Percentiles rank a stretch among this genome's conserved stretches.
These are phyloP conservation scores for Abrus pulchellus DNA, from an alignment of 306 rosid species.

Conservation along the genomic window DNA sequence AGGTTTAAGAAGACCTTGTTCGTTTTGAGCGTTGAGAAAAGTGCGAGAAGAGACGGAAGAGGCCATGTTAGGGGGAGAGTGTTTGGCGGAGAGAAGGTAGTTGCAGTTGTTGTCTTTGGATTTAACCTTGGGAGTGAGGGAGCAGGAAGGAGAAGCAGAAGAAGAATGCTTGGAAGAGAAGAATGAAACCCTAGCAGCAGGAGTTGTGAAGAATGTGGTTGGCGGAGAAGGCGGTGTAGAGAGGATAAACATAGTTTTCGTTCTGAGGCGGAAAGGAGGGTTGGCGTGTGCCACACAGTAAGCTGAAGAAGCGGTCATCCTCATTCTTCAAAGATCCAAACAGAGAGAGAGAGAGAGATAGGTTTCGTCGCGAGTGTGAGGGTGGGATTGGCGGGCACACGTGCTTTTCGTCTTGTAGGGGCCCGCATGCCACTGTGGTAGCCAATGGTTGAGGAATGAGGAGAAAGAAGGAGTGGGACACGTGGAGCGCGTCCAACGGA, in stretches of 20 bases:
- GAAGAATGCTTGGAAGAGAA: neutral
- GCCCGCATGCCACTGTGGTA: slow-evolving; percentile 36
- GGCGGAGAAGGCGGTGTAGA: slow-evolving; percentile 43
- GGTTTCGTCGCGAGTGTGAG: neutral
- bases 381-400: slow-evolving; percentile 43
- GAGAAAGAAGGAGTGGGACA: neutral
- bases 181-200: slow-evolving; percentile 46
- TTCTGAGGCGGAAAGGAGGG: neutral
- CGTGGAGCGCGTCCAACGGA: slow-evolving; percentile 41
- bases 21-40: slow-evolving; percentile 56
- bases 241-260: slow-evolving; percentile 43
- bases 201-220: slow-evolving; percentile 50
- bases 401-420: slow-evolving; percentile 14
- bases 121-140: slow-evolving; percentile 32
- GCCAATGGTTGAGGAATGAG: slow-evolving; percentile 7
- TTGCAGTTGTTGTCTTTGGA: slow-evolving; percentile 18
- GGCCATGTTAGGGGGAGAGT: slow-evolving; percentile 37
- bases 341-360: neutral
- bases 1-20: slow-evolving; percentile 48
- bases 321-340: neutral
- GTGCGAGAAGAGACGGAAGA: slow-evolving; percentile 52
- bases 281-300: slow-evolving; percentile 16
- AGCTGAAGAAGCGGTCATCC: slow-evolving; percentile 45
- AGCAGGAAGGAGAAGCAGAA: slow-evolving; percentile 28
- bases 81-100: slow-evolving; percentile 7